Conservation (phyloP, 805 yeast species). For the Saturnispora halmiae region DNA sequence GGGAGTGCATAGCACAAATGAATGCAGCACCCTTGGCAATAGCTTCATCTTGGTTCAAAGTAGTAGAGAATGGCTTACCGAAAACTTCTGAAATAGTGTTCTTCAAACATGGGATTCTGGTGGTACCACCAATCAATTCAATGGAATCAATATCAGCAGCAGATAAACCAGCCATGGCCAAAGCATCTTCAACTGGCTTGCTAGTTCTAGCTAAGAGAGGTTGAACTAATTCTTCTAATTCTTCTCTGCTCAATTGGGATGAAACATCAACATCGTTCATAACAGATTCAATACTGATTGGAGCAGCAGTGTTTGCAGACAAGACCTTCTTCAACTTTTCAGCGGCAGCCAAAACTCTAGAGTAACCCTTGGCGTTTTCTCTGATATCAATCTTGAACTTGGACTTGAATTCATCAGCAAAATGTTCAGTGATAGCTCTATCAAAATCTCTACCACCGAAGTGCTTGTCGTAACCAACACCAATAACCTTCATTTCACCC, state of each 20-base stretch:
- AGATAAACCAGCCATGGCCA: slow-evolving; percentile 66
- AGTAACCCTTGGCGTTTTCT: slow-evolving; percentile 89
- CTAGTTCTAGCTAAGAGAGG: slow-evolving; percentile 73
- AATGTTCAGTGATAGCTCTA: slow-evolving; percentile 86
- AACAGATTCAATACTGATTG: slow-evolving; percentile 89
- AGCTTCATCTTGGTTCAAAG: slow-evolving; percentile 98
- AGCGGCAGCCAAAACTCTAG: slow-evolving; percentile 84
- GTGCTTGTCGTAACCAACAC: slow-evolving; percentile 88
- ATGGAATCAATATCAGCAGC: slow-evolving; percentile 75
- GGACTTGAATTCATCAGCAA: slow-evolving; percentile 82
- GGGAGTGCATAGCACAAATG: slow-evolving; percentile 98
- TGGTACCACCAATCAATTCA: slow-evolving; percentile 96
- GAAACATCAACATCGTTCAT: slow-evolving; percentile 97
- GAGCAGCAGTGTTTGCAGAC: slow-evolving; percentile 92
- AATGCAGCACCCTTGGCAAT: slow-evolving; percentile 99
- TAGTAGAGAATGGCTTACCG: slow-evolving; percentile 80
- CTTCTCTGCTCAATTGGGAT: slow-evolving; percentile 80
- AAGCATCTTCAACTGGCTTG: slow-evolving; percentile 73
- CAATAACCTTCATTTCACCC: slow-evolving; percentile 91
- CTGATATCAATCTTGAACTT: slow-evolving; percentile 91
- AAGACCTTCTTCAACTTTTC: slow-evolving; percentile 92
- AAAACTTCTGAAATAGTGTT: slow-evolving; percentile 69
- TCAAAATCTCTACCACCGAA: slow-evolving; percentile 99
- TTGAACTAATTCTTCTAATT: slow-evolving; percentile 78
- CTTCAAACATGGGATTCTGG: slow-evolving; percentile 94